Conservation (phyloP, 2,329 filamentous ascomycete species). For the Colletotrichum siamense region DNA sequence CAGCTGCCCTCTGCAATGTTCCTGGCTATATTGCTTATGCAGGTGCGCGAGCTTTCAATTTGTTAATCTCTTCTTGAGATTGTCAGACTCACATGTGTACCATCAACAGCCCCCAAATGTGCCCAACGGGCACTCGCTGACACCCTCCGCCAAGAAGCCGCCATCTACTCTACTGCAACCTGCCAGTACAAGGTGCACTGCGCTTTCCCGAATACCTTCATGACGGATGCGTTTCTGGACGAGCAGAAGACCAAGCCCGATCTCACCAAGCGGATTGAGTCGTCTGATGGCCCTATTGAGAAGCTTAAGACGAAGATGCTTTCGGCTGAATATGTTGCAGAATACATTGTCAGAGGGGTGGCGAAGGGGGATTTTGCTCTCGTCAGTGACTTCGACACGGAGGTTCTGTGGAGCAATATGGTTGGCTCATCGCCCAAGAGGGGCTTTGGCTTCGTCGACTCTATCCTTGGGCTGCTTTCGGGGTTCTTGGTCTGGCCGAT, state of each 20-base stretch:
- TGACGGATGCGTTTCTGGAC: conserved; percentile 27
- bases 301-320: conserved; percentile 26
- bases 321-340: conserved; percentile 26
- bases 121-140: conserved; percentile 29
- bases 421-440: conserved; percentile 29
- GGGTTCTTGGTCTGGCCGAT: conserved; percentile 23
- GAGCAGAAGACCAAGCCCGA: conserved; percentile 31
- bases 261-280: conserved; percentile 32
- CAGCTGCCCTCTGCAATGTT: conserved; percentile 24
- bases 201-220: conserved; percentile 29
- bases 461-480: conserved; percentile 15
- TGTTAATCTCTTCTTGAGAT: neutral
- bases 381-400: conserved; percentile 24
- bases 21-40: conserved; percentile 31
- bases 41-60: neutral
- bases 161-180: conserved; percentile 23
- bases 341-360: conserved; percentile 25
- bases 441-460: conserved; percentile 24
- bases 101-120: conserved; percentile 23
- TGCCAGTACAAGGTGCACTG: conserved; percentile 30
- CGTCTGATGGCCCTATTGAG: conserved; percentile 16
- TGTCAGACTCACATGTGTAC: neutral
- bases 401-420: conserved; percentile 27
- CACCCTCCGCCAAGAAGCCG: conserved; percentile 29
- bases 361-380: conserved; percentile 29